phyloP scores from a whole-genome alignment of 306 rosid species.

The Alnus rubra region DNA sequence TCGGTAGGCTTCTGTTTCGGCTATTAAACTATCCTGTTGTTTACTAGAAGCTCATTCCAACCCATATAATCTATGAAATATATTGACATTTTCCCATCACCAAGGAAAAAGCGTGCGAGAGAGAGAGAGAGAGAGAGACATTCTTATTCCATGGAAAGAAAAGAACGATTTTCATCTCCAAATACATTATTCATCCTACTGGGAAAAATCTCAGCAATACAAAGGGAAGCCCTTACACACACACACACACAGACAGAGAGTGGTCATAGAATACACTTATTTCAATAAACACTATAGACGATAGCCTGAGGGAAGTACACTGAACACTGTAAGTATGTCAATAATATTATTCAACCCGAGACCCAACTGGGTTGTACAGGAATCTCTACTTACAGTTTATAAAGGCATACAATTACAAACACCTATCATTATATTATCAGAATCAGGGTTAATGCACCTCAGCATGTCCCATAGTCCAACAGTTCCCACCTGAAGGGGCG shows the following conservation, averaged over 20 bases:
- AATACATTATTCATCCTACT: background rate
- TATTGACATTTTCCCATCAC: background rate
- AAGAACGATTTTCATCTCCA: background rate
- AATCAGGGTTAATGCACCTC: slow-evolving; percentile 33
- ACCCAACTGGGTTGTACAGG: slow-evolving; percentile 34
- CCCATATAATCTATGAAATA: background rate
- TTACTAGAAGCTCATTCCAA: too few species aligned
- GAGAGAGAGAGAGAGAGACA: background rate
- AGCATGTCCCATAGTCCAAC: slow-evolving; percentile 71
- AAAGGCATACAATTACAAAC: slow-evolving; percentile 27
- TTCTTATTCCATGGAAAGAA: background rate
- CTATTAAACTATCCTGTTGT: too few species aligned
- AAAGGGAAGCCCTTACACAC: background rate
- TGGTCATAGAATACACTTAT: background rate
- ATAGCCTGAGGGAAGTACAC: slow-evolving; percentile 21
- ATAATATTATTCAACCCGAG: slow-evolving; percentile 19
- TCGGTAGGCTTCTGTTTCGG: too few species aligned
- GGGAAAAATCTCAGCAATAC: background rate
- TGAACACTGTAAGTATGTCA: slow-evolving; percentile 19
- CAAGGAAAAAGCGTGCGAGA: background rate
- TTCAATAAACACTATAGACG: background rate
- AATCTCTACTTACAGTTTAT: slow-evolving; percentile 35
- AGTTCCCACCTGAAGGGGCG: slow-evolving; percentile 93
- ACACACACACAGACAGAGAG: background rate
- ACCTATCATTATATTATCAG: slow-evolving; percentile 21